Evolutionary conservation across 805 yeast species (phyloP), one percentile per base, ranked within the genome.

Genomic region (Pichia eremophila): DNA sequence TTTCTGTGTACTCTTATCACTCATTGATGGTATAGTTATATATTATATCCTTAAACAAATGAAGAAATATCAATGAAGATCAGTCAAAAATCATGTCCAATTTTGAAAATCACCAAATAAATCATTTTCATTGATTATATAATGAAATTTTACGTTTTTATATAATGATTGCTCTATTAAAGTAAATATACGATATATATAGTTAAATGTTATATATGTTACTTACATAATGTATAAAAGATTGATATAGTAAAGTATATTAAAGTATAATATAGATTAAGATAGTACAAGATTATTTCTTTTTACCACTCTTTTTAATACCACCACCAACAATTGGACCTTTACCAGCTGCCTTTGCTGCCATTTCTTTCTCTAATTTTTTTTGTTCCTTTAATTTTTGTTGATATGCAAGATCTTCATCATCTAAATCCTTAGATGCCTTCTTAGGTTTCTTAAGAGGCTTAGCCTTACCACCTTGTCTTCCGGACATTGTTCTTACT

Each of bases 381-480:
- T 91, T 96, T 53, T 86, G 97, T 49, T 95, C 96, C 67, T 84
- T 87, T 72, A 88, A 95, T 75, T 89, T 90, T 61, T 84, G 91
- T 73, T 87, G 87, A 77, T 81, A 89, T 5, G 96, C 96, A 29
- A 74, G 47, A 54, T 89, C 97, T 50, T 90, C 97, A 2, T 90
- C 96, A 65, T 89, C 95, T 52, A 69, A 65, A 31, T 83, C 88
- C 52, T 81, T 84, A 48, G 72, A 73, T 61, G 77, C 76, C 78
- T 88, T 88, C 83, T 83, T 91, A 57, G 91, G 85, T 9, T 80
- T 81, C 78, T 84, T 84, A 57, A 85, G 73, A 45, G 81, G 97
- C 80, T 90, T 90, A 51, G 90, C 81, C 67, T 90, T 90, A 62
- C 97, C 97, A 64, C 97, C 97, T 75, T 90, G 96, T 73, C 96